Evolutionary conservation across 2,329 filamentous ascomycete genomes (phyloP).

Genomic region (Whalleya microplaca): DNA sequence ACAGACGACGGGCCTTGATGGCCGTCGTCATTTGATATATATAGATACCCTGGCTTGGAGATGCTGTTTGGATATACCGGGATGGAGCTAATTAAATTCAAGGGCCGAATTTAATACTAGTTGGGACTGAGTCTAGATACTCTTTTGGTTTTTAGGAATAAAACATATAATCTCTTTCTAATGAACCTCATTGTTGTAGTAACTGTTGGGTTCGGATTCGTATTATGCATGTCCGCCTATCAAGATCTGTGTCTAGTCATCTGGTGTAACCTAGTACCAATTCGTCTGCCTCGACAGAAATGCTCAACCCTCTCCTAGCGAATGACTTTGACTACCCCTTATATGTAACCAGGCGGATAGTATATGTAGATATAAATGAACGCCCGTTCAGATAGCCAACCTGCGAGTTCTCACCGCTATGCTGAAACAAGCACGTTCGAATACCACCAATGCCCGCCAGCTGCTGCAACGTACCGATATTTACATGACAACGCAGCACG

Average conservation of each 20-base stretch:
- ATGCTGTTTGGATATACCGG: not conserved
- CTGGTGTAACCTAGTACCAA: conserved; percentile 9
- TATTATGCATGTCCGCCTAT: not conserved
- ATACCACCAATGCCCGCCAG: conserved; percentile 2
- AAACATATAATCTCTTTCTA: not conserved
- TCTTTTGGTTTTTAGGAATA: not conserved
- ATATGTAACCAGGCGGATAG: conserved; percentile 7
- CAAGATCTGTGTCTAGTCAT: conserved; percentile 13
- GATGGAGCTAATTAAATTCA: not conserved
- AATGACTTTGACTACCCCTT: conserved; percentile 22
- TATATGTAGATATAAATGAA: conserved; percentile 22
- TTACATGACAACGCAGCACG: conserved; percentile 74
- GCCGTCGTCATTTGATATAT: conserved; percentile 10
- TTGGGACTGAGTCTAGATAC: conserved; percentile 10
- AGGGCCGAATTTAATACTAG: conserved; percentile 14
- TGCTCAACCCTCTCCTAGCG: conserved; percentile 18
- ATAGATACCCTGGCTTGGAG: conserved; percentile 7
- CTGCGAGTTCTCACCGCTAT: conserved; percentile 26
- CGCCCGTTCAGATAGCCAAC: conserved; percentile 25
- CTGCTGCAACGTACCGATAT: conserved; percentile 10
- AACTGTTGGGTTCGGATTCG: not conserved
- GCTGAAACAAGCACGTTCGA: conserved; percentile 25
- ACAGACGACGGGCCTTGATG: conserved; percentile 25
- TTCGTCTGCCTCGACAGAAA: conserved; percentile 7
- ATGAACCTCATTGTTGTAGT: not conserved